phyloP scores from a whole-genome alignment of 2,329 filamentous ascomycete genomes.

The Macrophomina tecta region DNA sequence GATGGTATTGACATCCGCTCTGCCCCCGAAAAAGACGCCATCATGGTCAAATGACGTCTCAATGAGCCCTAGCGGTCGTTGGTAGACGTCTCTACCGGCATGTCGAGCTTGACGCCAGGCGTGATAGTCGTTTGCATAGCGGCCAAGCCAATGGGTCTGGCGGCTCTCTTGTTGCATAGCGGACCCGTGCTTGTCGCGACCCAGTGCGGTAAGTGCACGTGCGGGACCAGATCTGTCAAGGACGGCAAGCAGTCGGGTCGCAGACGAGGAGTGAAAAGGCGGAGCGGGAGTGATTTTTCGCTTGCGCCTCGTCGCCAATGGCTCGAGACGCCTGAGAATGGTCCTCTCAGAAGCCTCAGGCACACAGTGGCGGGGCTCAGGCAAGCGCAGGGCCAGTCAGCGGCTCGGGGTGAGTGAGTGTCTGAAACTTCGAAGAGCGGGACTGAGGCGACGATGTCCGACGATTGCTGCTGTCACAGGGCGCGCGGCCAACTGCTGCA shows the following conservation, averaged over 20 bases:
- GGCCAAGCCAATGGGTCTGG: slow-evolving; percentile 44
- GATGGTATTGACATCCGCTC: slow-evolving; percentile 52
- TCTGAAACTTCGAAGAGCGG: slow-evolving; percentile 1
- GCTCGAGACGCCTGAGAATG: not conserved
- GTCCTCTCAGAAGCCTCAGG: not conserved
- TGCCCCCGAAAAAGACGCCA: slow-evolving; percentile 51
- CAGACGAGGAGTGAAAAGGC: not conserved
- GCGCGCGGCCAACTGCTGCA: not conserved
- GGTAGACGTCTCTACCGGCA: slow-evolving; percentile 32
- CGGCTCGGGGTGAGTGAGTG: not conserved
- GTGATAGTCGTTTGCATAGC: slow-evolving; percentile 48
- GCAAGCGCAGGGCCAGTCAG: not conserved
- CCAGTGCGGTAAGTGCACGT: not conserved
- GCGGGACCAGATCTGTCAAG: not conserved
- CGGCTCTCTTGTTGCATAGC: slow-evolving; percentile 15
- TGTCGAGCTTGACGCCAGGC: slow-evolving; percentile 40
- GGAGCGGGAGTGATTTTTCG: no score
- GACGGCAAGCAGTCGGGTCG: not conserved
- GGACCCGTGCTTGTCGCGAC: not conserved
- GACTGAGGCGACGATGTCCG: not conserved
- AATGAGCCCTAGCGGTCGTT: slow-evolving; percentile 50
- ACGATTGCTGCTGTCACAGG: not conserved
- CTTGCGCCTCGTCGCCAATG: not conserved
- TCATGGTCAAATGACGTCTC: slow-evolving; percentile 54
- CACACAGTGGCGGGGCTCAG: not conserved